phyloP scores from a whole-genome alignment of 768 basidiomycete genomes.

The Boletus reticulatus region DNA sequence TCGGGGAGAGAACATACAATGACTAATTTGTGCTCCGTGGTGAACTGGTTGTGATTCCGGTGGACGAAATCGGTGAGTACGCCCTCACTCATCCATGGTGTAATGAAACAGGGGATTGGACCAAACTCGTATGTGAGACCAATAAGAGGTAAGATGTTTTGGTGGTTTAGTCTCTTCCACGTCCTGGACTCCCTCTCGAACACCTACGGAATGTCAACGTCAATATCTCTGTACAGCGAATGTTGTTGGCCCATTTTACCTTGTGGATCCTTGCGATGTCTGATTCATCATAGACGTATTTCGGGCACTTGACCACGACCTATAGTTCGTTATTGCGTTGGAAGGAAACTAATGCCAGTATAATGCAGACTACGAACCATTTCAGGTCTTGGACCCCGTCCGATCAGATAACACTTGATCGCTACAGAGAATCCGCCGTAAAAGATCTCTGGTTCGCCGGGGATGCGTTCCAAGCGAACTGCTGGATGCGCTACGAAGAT shows the following conservation, averaged over 20 bases:
- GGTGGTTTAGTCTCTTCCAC: constrained; percentile 5
- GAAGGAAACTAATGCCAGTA: neutral
- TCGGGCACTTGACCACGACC: constrained; percentile 13
- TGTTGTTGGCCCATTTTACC: neutral
- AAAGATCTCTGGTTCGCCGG: constrained; percentile 4
- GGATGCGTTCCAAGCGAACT: constrained; percentile 6
- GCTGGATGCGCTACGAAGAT: neutral
- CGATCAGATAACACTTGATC: constrained; percentile 2
- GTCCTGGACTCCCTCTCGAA: constrained; percentile 7
- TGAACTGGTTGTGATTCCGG: neutral
- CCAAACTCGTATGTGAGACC: constrained; percentile 10
- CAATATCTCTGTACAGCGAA: neutral
- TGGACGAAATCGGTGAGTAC: constrained; percentile 5
- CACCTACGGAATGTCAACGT: neutral
- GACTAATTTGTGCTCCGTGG: neutral
- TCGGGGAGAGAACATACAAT: constrained; percentile 1
- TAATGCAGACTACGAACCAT: constrained; percentile 2
- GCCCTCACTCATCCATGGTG: constrained; percentile 15
- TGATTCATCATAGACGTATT: neutral
- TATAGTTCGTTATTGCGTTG: neutral
- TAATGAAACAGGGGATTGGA: constrained; percentile 9
- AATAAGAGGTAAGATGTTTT: constrained; percentile 11
- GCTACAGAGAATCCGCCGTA: constrained; percentile 9
- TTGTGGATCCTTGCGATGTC: neutral
- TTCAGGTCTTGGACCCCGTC: constrained; percentile 3